Conservation (phyloP, 2,329 filamentous ascomycete species). For the Cryphonectria carpinicola region DNA sequence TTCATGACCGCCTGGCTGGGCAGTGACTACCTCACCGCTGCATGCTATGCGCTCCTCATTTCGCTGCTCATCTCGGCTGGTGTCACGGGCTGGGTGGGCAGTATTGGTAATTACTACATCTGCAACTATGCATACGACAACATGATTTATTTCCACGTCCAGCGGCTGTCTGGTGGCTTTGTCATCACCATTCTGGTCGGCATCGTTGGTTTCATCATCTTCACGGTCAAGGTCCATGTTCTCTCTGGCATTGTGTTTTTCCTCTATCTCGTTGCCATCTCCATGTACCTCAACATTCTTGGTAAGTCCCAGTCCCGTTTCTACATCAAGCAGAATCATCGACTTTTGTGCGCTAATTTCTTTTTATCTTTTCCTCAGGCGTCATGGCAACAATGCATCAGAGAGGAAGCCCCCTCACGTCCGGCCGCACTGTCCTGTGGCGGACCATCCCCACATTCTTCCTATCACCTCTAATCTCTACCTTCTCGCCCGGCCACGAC, state of each 20-base stretch:
- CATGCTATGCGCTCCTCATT: slow-evolving; percentile 59
- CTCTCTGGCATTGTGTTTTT: slow-evolving; percentile 58
- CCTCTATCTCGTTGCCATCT: slow-evolving; percentile 61
- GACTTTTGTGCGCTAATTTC: slow-evolving; percentile 4
- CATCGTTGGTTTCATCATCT: slow-evolving; percentile 53
- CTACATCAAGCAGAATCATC: slow-evolving; percentile 20
- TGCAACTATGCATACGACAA: slow-evolving; percentile 44
- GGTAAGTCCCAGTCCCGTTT: slow-evolving; percentile 43
- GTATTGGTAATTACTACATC: slow-evolving; percentile 65
- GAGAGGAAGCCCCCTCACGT: slow-evolving; percentile 57
- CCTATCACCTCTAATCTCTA: slow-evolving; percentile 59
- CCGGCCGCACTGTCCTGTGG: slow-evolving; percentile 61
- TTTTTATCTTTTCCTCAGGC: slow-evolving; percentile 23
- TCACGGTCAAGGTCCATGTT: slow-evolving; percentile 48
- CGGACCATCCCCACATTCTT: slow-evolving; percentile 58
- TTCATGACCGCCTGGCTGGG: slow-evolving; percentile 64
- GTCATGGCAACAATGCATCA: slow-evolving; percentile 56
- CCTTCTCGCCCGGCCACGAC: slow-evolving; percentile 55
- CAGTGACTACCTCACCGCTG: slow-evolving; percentile 55
- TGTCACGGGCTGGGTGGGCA: slow-evolving; percentile 66
- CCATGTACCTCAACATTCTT: slow-evolving; percentile 61
- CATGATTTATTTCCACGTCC: slow-evolving; percentile 47
- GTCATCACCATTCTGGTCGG: slow-evolving; percentile 42
- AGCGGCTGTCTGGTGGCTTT: slow-evolving; percentile 53
- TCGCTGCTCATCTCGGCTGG: slow-evolving; percentile 62